These are phyloP conservation scores for Aspergillus phoenicis DNA, from an alignment of 2,329 filamentous ascomycete species.

Conservation along the genomic window DNA sequence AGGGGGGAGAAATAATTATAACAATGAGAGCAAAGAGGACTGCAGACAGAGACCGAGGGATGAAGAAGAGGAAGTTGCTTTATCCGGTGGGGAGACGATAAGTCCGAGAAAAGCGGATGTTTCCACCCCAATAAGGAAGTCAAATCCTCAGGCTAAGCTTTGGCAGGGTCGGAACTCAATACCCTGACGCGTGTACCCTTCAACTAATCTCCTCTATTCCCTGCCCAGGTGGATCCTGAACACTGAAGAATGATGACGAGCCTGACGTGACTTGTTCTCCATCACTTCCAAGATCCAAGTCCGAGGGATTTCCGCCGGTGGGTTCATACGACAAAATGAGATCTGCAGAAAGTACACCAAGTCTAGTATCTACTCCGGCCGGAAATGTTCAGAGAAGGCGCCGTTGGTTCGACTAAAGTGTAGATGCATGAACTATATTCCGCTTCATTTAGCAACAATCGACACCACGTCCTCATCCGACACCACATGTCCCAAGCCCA, in stretches of 20 bases:
- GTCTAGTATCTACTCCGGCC: background rate
- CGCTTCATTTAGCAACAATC: conserved; percentile 56
- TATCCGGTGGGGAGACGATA: background rate
- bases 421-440: background rate
- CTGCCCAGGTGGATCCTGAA: background rate
- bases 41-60: background rate
- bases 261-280: background rate
- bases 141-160: background rate
- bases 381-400: background rate
- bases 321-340: background rate
- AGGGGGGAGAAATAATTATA: too few relatives aligned
- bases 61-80: background rate
- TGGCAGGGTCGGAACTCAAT: background rate
- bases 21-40: background rate
- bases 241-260: background rate
- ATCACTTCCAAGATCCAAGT: background rate
- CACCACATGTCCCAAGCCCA: conserved; percentile 81
- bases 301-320: background rate
- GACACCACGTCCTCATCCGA: conserved; percentile 69
- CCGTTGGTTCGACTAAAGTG: background rate
- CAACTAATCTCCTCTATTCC: background rate
- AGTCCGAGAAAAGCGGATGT: background rate
- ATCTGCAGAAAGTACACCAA: background rate
- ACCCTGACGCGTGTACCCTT: background rate
- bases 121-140: background rate